Evolutionary conservation across 192 early-diverging fungal species (phyloP).

Genomic region (Dimargaris cristalligena): DNA sequence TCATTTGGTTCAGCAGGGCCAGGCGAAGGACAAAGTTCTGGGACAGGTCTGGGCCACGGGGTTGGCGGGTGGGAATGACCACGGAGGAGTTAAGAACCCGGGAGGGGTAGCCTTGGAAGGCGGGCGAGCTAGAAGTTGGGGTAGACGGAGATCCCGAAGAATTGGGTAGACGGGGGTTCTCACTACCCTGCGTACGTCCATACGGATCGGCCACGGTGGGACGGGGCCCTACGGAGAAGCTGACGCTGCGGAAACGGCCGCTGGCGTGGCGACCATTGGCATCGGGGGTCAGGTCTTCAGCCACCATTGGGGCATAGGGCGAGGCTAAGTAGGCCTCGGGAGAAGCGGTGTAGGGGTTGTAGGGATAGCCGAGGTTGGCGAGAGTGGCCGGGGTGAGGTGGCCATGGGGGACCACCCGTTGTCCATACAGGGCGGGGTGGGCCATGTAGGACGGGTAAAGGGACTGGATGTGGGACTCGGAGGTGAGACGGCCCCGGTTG

Average conservation of each 20-base stretch:
- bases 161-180: conserved; percentile 19
- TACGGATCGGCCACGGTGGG: conserved; percentile 16
- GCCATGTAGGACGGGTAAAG: background rate
- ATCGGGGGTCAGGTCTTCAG: background rate
- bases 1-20: conserved; percentile 18
- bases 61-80: conserved; percentile 56
- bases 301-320: background rate
- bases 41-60: conserved; percentile 49
- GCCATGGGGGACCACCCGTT: background rate
- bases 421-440: background rate
- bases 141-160: conserved; percentile 20
- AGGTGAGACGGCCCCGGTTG: conserved; percentile 1
- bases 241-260: conserved; percentile 7
- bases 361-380: background rate
- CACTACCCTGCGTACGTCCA: conserved; percentile 21
- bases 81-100: conserved; percentile 34
- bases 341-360: background rate
- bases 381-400: background rate
- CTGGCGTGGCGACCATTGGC: background rate
- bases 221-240: conserved; percentile 6
- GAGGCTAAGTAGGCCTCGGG: no score
- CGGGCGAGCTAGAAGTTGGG: conserved; percentile 19
- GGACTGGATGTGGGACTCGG: background rate
- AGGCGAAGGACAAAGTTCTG: conserved; percentile 53
- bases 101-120: conserved; percentile 32